Percentiles rank a stretch among this genome's conserved stretches.
These are phyloP conservation scores for Metschnikowia gelsemii DNA, from an alignment of 805 yeast species.

Conservation along the genomic window DNA sequence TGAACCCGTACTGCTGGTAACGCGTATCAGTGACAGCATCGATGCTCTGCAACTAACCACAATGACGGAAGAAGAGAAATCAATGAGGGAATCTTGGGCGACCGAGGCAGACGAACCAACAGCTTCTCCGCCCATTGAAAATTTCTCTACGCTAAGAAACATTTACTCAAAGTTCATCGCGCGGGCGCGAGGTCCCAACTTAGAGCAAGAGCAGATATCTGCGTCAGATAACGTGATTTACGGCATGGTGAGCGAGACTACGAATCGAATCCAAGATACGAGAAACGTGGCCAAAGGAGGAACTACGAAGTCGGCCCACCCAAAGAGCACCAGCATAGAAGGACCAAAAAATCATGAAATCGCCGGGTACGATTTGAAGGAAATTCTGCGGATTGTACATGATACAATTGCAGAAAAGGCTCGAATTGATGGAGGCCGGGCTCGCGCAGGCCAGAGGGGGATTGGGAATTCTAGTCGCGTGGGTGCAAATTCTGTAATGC, in stretches of 20 bases:
- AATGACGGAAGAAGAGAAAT: neutral
- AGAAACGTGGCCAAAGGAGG: neutral
- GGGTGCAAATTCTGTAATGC: conserved; percentile 18
- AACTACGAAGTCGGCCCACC: no score
- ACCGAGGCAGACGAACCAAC: neutral
- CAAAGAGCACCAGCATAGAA: conserved; percentile 1
- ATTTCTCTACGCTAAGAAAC: neutral
- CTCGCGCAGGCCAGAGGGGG: conserved; percentile 10
- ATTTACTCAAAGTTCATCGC: conserved; percentile 4
- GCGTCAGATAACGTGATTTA: conserved; percentile 19
- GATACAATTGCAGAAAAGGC: conserved; percentile 12
- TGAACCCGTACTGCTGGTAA: neutral
- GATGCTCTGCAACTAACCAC: conserved; percentile 4
- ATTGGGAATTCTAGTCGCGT: neutral
- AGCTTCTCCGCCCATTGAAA: neutral
- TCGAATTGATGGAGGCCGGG: conserved; percentile 2
- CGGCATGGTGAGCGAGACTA: conserved; percentile 27
- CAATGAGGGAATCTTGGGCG: conserved; percentile 3
- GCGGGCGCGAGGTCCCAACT: neutral
- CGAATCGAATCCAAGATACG: no score
- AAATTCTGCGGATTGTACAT: conserved; percentile 35
- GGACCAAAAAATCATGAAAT: conserved; percentile 1
- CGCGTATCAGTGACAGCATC: conserved; percentile 1
- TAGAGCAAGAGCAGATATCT: neutral
- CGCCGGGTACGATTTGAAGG: conserved; percentile 20